phyloP scores from a whole-genome alignment of 495 filamentous ascomycete species.

The Cercophora sp. region DNA sequence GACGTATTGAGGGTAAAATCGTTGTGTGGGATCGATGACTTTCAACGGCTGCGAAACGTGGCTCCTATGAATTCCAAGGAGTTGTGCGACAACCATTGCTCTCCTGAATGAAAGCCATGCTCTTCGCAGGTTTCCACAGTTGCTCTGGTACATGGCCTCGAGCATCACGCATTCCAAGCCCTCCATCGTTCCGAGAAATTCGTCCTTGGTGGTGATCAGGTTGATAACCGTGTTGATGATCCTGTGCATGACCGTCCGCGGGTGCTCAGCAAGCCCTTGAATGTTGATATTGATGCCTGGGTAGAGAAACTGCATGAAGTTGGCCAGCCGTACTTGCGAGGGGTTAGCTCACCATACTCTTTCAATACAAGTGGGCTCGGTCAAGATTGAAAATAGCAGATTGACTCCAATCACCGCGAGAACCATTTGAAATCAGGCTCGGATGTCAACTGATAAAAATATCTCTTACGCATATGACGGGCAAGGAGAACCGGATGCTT shows the following conservation, averaged over 20 bases:
- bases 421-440: no score
- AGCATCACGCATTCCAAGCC: conserved; percentile 49
- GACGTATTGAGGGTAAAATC: conserved; percentile 20
- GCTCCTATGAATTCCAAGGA: conserved; percentile 42
- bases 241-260: conserved; percentile 27
- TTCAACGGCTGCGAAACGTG: conserved; percentile 15
- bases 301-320: conserved; percentile 34
- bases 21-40: conserved; percentile 10
- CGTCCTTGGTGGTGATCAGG: conserved; percentile 46
- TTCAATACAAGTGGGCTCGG: no score
- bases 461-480: no score
- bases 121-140: conserved; percentile 43
- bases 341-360: no score
- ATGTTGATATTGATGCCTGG: conserved; percentile 18
- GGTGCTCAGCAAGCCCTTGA: conserved; percentile 12
- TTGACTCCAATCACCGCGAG: no score
- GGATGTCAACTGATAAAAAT: no score
- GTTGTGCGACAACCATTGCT: conserved; percentile 37
- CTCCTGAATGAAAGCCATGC: conserved; percentile 41
- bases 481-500: no score
- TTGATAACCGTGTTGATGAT: conserved; percentile 34
- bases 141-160: conserved; percentile 43
- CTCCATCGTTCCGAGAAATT: conserved; percentile 42
- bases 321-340: conserved; percentile 42
- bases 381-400: no score